Percentiles rank a stretch among this genome's conserved stretches.
These are phyloP conservation scores for Cutaneotrichosporon cavernicola DNA, from an alignment of 1,284 basidiomycete genomes.

Conservation along the genomic window DNA sequence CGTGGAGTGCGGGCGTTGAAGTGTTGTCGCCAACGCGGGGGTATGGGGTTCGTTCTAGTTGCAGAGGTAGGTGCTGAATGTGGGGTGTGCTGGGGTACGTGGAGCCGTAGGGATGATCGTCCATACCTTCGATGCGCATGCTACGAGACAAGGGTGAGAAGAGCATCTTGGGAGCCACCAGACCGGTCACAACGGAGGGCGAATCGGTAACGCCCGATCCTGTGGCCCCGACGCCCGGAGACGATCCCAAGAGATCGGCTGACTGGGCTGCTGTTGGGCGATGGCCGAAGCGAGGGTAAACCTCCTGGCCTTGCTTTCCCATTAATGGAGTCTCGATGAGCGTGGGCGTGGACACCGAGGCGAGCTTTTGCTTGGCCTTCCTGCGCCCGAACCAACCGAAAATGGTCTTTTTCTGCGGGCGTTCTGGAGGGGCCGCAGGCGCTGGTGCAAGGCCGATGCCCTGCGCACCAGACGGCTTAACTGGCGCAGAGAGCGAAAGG, in stretches of 20 bases:
- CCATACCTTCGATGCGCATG: constrained; percentile 18
- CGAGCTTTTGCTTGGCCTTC: constrained; percentile 8
- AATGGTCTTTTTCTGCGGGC: constrained; percentile 7
- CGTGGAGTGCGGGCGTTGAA: not conserved
- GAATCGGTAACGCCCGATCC: constrained; percentile 29
- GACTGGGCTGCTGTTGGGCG: constrained; percentile 5
- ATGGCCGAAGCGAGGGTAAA: constrained; percentile 3
- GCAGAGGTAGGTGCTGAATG: not conserved
- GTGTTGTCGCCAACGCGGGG: constrained; percentile 19
- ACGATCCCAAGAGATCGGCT: constrained; percentile 1
- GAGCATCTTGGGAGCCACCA: constrained; percentile 39
- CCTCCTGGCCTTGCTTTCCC: not conserved
- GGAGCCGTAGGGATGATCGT: not conserved
- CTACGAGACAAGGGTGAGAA: constrained; percentile 44
- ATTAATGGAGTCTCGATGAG: constrained; percentile 3
- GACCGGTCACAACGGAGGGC: constrained; percentile 42
- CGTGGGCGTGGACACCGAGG: constrained; percentile 11
- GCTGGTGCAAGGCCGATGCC: constrained; percentile 23
- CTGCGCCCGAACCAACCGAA: constrained; percentile 15
- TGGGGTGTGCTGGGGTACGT: not conserved
- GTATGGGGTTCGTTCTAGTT: constrained; percentile 9
- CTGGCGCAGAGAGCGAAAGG: constrained; percentile 8
- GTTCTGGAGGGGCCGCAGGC: constrained; percentile 4
- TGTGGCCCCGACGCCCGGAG: not conserved
- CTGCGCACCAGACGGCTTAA: constrained; percentile 23